Evolutionary conservation across 2,329 filamentous ascomycete species (phyloP), one percentile per base, ranked within the genome.

Genomic region (Pseudogymnoascus sp.): DNA sequence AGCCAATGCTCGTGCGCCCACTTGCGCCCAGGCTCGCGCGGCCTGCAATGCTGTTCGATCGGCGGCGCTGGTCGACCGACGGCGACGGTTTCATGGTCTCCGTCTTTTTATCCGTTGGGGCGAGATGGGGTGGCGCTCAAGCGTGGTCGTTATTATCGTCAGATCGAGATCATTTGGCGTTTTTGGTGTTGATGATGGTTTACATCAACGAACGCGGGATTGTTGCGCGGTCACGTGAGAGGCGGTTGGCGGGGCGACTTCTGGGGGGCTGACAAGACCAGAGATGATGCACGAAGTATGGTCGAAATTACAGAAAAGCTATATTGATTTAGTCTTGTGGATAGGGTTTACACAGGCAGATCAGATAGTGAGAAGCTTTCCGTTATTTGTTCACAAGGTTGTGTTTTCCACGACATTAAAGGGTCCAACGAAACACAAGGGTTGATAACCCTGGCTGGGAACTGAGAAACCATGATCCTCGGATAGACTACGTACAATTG

Each of bases 101-200:
- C 32, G 22, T 37, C 37, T 58, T 50, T 11, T 11, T 30, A 50
- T 30, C 43, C 43, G 43, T 50, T 22, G 43, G 43, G 30, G 43
- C 3, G 54, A 37, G 32, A 38, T 58, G 18, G 30, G 18, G 32
- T 58, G 32, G 54, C 35, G 30, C 30, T 16, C 35, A 35, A 22
- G 54, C 35, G 30, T 35, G 18, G 30, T 35, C 22, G 54, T 35
- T 58, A 30, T 37, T 18, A 32, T 28, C 30, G 4, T 35, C 54
- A 58, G 54, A 37, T 58, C 22, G 32, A 37, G 18, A 37, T 22
- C 32, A 35, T 37, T 58, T 28, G 32, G 54, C 54, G 30, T 58
- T 37, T 38, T 58, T 37, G 54, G 54, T 58, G 54, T 58, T 58
- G 54, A 58, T 32, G 43, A 50, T 50, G n/a, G 43, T n/a, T 50